Evolutionary conservation across 257 asterid species (phyloP).

Genomic region (Coffea eugenioides): DNA sequence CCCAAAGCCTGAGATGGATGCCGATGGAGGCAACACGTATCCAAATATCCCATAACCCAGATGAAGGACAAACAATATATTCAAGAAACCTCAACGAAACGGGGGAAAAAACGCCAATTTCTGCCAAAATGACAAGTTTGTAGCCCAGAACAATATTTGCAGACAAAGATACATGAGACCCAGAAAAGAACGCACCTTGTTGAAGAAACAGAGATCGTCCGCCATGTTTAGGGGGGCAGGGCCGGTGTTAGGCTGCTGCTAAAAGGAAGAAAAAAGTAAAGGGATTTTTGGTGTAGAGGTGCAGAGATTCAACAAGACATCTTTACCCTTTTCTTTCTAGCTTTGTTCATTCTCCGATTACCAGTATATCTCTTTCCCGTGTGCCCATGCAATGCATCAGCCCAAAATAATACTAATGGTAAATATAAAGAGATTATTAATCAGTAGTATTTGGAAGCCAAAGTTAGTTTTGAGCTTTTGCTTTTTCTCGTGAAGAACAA

Average conservation of each 20-base stretch:
- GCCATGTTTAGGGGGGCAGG: conserved; percentile 43
- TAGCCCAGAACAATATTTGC: background rate
- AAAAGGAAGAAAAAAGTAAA: conserved; percentile 17
- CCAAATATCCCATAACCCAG: conserved; percentile 23
- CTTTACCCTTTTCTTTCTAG: conserved; percentile 44
- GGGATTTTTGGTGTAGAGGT: conserved; percentile 26
- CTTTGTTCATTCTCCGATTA: conserved; percentile 35
- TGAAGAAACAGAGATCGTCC: conserved; percentile 56
- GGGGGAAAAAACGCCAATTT: background rate
- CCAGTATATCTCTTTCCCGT: conserved; percentile 2
- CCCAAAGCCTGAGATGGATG: conserved; percentile 15
- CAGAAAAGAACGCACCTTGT: conserved; percentile 45
- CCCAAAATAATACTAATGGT: background rate
- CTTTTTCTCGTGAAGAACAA: conserved; percentile 36
- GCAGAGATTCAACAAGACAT: conserved; percentile 43
- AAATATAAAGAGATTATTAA: background rate
- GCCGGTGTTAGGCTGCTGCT: conserved; percentile 14
- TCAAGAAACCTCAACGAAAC: conserved; percentile 1
- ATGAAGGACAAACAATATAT: conserved; percentile 29
- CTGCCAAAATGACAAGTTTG: conserved; percentile 10
- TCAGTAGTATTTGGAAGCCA: background rate
- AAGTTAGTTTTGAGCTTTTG: conserved; percentile 23
- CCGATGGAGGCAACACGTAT: background rate
- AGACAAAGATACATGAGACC: conserved; percentile 6
- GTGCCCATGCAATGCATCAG: conserved; percentile 32